These are phyloP conservation scores for Phytopythium vexans DNA, from an alignment of 352 stramenopile species.

Conservation along the genomic window DNA sequence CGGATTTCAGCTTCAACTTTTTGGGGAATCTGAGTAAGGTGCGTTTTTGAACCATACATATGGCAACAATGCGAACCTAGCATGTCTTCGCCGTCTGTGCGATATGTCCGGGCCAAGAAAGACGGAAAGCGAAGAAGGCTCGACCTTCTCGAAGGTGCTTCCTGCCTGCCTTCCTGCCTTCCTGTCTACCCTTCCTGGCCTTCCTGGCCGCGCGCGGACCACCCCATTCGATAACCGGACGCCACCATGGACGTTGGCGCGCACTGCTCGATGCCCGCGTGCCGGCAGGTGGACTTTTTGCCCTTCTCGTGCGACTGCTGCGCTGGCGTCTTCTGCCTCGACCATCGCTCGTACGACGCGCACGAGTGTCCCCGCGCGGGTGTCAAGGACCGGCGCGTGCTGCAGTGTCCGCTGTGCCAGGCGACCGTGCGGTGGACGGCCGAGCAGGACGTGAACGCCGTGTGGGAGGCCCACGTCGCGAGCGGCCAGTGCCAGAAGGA, in stretches of 20 bases:
- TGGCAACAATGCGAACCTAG: too few species aligned
- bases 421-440: slow-evolving; percentile 64
- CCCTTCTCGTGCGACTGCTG: slow-evolving; percentile 87
- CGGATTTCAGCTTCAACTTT: too few species aligned
- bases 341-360: slow-evolving; percentile 74
- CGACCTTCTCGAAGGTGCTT: too few species aligned
- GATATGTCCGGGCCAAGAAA: too few species aligned
- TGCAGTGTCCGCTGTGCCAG: slow-evolving; percentile 70
- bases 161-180: too few species aligned
- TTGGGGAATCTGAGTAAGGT: too few species aligned
- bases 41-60: too few species aligned
- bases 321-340: slow-evolving; percentile 74
- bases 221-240: background rate
- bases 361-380: slow-evolving; percentile 68
- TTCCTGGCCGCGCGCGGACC: background rate
- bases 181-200: background rate
- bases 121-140: too few species aligned
- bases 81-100: too few species aligned
- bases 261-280: slow-evolving; percentile 64
- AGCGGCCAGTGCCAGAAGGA: slow-evolving; percentile 44
- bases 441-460: slow-evolving; percentile 69
- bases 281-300: slow-evolving; percentile 81
- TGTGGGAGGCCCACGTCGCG: slow-evolving; percentile 73
- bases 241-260: slow-evolving; percentile 60
- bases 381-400: slow-evolving; percentile 61